phyloP scores from a whole-genome alignment of 805 yeast species.

The Candida coleopterorum region DNA sequence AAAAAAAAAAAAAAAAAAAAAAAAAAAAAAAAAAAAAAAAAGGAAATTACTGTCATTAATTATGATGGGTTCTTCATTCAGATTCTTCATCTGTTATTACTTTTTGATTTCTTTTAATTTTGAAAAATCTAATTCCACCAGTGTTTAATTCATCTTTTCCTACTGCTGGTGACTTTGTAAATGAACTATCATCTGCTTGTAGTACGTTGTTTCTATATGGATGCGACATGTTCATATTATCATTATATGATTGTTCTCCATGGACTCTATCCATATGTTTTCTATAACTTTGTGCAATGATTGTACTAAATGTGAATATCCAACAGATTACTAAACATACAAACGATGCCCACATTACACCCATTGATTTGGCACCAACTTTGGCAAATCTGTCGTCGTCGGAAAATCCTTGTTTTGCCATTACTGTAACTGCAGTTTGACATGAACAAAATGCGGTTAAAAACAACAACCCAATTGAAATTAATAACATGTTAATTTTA shows the following conservation, averaged over 20 bases:
- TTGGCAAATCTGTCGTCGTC: conserved; percentile 39
- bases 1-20: not conserved
- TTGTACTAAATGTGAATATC: conserved; percentile 49
- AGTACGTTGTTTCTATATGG: conserved; percentile 17
- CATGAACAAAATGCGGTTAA: conserved; percentile 60
- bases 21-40: not conserved
- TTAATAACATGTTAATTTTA: conserved; percentile 49
- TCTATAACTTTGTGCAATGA: conserved; percentile 45
- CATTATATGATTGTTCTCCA: conserved; percentile 20
- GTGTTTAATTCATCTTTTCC: conserved; percentile 33
- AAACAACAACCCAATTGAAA: conserved; percentile 48
- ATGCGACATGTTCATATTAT: conserved; percentile 16
- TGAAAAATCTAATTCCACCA: conserved; percentile 72
- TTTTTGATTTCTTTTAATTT: conserved; percentile 55
- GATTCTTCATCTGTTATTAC: conserved; percentile 41
- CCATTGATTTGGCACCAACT: conserved; percentile 55
- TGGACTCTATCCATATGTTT: conserved; percentile 42
- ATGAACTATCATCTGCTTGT: conserved; percentile 21
- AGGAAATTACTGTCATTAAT: not conserved
- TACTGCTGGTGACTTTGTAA: conserved; percentile 35
- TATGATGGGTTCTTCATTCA: conserved; percentile 19
- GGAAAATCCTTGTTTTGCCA: conserved; percentile 67
- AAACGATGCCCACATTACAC: conserved; percentile 68
- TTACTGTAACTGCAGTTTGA: conserved; percentile 72
- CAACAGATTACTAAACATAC: conserved; percentile 47